These are phyloP conservation scores for Trametes polyzona DNA, from an alignment of 1,284 basidiomycete species.

Conservation along the genomic window DNA sequence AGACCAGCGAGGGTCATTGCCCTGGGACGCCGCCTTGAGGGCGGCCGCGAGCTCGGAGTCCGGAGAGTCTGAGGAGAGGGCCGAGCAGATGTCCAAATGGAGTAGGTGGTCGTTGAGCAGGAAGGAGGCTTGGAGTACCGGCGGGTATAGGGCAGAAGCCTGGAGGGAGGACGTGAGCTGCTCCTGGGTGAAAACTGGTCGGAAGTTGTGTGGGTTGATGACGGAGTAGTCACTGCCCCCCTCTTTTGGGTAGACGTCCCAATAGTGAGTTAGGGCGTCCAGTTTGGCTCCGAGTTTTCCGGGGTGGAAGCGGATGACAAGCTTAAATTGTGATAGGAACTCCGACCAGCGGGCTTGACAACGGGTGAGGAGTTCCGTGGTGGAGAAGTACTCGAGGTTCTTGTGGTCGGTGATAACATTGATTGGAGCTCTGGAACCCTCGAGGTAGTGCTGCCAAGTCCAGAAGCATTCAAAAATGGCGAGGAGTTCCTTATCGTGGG, in stretches of 20 bases:
- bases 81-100: constrained; percentile 12
- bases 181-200: constrained; percentile 31
- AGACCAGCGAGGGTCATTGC: constrained; percentile 4
- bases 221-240: constrained; percentile 29
- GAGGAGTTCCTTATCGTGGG: constrained; percentile 43
- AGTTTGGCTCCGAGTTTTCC: constrained; percentile 15
- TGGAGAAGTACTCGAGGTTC: constrained; percentile 8
- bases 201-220: constrained; percentile 34
- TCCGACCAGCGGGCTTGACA: constrained; percentile 20
- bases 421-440: constrained; percentile 5
- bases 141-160: constrained; percentile 16
- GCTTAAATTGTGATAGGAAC: constrained; percentile 23
- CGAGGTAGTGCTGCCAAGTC: constrained; percentile 35
- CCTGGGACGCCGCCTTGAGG: neutral
- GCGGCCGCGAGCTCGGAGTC: constrained; percentile 1
- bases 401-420: constrained; percentile 10
- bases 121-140: constrained; percentile 15
- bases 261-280: constrained; percentile 12
- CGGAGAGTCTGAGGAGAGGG: constrained; percentile 3
- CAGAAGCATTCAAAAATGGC: constrained; percentile 34
- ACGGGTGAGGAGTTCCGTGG: constrained; percentile 18
- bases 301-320: constrained; percentile 15
- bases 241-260: constrained; percentile 21
- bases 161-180: constrained; percentile 21
- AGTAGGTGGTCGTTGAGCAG: constrained; percentile 10